Base-by-base conservation (phyloP, 2,329 filamentous ascomycete species). In the Calonectria henricotiae region DNA sequence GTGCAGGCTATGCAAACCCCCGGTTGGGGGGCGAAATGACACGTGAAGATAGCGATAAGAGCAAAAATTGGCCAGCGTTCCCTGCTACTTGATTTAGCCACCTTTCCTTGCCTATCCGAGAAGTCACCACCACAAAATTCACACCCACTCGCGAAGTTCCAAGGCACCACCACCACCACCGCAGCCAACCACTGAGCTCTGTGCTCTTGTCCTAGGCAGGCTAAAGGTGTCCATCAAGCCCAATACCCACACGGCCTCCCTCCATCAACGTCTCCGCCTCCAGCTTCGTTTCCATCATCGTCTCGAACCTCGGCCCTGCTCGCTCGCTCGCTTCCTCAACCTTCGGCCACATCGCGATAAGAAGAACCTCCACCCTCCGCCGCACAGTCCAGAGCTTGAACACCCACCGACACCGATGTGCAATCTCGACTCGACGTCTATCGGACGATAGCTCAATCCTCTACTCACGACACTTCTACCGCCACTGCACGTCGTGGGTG, bases 31-130 rank as follows among this genome's bases (percentile, higher is more conserved):
- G 37, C 37, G 37, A 8, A 25, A 39, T 72, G 61, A 72, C 76
- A 77, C 75, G 76, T 78, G 76, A 77, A 77, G 76, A 78, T 78
- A 78, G 74, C 65, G 75, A 78, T 78, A 78, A 78, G 68, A 66
- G 39, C 54, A 76, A 77, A 77, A 78, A 62, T 70, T 74, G 65
- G 74, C 71, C 30, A 25, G 55, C 39, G 27, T 61, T 51, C 27
- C 51, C 44, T 58, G 68, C 67, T 76, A 78, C 73, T 61, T 77
- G 49, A 70, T 74, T 70, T 74, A 74, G 76, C 76, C 76, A 78
- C 76, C 69, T 78, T 78, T 72, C 76, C 75, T 76, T 69, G 75
- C 76, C 62, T 71, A 65, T 69, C 54, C 49, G 17, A 46, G 55
- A 78, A 74, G 74, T 78, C 76, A 77, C 76, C 62, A 65, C 68